Evolutionary conservation across 179 eudicot species (phyloP).

Genomic region (Carnegiea gigantea): DNA sequence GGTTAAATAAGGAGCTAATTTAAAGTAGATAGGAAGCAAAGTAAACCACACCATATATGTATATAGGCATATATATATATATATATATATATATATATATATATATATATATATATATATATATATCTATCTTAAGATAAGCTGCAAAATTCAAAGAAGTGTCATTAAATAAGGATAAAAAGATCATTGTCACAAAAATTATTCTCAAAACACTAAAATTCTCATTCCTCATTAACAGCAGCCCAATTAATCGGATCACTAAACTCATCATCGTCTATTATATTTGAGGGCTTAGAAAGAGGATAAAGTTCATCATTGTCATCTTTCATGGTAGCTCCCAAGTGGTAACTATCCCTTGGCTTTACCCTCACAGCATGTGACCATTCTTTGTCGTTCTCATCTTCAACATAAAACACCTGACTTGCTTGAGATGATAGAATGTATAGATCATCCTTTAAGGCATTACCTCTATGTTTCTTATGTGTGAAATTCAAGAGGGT

Average conservation of each 20-base stretch:
- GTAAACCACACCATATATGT: too few relatives aligned
- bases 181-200: too few relatives aligned
- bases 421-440: background rate
- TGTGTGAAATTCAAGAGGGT: background rate
- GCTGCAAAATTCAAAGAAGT: too few relatives aligned
- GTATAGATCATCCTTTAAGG: background rate
- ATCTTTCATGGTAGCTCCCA: background rate
- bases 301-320: background rate
- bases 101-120: too few relatives aligned
- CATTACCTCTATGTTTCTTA: background rate
- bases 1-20: too few relatives aligned
- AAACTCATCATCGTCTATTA: background rate
- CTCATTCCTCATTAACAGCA: background rate
- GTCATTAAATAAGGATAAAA: too few relatives aligned
- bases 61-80: too few relatives aligned
- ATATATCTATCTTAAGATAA: too few relatives aligned
- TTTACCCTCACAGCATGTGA: background rate
- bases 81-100: too few relatives aligned
- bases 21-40: too few relatives aligned
- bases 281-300: background rate
- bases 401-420: background rate
- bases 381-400: background rate
- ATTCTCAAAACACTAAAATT: background rate
- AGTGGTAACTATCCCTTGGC: background rate
- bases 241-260: background rate